Percentiles rank a stretch among this genome's conserved stretches.
Evolutionary conservation across 306 rosid genomes (phyloP).

Genomic region (Dalbergia oliveri): DNA sequence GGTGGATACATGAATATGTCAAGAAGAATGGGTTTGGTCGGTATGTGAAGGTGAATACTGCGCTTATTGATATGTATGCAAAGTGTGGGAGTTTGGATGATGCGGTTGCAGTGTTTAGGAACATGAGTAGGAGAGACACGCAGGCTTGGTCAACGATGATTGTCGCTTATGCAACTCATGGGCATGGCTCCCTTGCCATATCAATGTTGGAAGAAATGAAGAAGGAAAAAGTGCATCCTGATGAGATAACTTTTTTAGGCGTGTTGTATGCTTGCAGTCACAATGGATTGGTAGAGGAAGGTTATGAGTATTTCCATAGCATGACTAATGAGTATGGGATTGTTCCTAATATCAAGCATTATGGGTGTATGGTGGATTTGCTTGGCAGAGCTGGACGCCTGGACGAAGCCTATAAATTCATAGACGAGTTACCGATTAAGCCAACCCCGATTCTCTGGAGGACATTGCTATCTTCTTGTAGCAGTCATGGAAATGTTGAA

Average conservation of each 20-base stretch:
- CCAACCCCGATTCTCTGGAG: slow-evolving; percentile 85
- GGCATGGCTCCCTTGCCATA: slow-evolving; percentile 67
- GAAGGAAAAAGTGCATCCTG: slow-evolving; percentile 63
- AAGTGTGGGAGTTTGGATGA: slow-evolving; percentile 84
- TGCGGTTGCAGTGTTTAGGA: slow-evolving; percentile 68
- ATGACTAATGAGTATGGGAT: slow-evolving; percentile 70
- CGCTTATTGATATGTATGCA: slow-evolving; percentile 84
- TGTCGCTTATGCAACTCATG: slow-evolving; percentile 80
- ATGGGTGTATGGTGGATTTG: slow-evolving; percentile 93
- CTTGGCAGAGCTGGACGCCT: slow-evolving; percentile 80
- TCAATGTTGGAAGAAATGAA: slow-evolving; percentile 78
- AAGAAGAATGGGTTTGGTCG: slow-evolving; percentile 73
- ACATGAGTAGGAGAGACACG: slow-evolving; percentile 72
- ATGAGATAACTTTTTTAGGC: slow-evolving; percentile 79
- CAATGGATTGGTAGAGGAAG: slow-evolving; percentile 78
- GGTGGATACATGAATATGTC: slow-evolving; percentile 87
- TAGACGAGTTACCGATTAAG: slow-evolving; percentile 64
- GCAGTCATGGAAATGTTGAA: slow-evolving; percentile 75
- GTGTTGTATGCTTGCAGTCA: slow-evolving; percentile 86
- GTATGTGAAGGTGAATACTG: slow-evolving; percentile 82
- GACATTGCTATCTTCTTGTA: slow-evolving; percentile 77
- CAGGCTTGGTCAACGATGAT: slow-evolving; percentile 88
- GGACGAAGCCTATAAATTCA: slow-evolving; percentile 76
- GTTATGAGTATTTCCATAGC: slow-evolving; percentile 61
- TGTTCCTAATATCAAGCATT: slow-evolving; percentile 75